Evolutionary conservation across 371 early-diverging fungal species (phyloP).

Genomic region (Apophysomyces sp.): DNA sequence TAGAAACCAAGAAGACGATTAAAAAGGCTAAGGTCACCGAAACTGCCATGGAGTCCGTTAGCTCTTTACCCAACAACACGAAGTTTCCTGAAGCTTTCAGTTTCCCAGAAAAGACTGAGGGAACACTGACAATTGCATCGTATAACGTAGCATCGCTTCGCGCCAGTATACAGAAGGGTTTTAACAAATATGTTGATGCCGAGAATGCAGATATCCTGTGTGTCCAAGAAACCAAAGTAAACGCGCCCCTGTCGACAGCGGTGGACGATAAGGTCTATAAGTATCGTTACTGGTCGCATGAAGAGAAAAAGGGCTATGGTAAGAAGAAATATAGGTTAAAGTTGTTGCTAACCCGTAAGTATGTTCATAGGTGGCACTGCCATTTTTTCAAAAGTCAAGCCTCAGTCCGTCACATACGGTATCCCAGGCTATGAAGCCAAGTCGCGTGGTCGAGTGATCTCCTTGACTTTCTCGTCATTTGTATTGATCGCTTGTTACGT

Average conservation of each 20-base stretch:
- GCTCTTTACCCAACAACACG: constrained; percentile 59
- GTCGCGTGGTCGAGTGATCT: constrained; percentile 77
- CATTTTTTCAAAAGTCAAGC: constrained; percentile 78
- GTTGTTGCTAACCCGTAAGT: background rate
- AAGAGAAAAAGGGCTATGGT: constrained; percentile 83
- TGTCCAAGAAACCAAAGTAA: constrained; percentile 86
- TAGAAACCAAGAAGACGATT: background rate
- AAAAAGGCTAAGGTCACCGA: constrained; percentile 14
- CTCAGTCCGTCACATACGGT: constrained; percentile 64
- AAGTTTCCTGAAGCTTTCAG: constrained; percentile 58
- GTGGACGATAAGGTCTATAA: constrained; percentile 66
- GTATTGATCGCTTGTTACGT: constrained; percentile 79
- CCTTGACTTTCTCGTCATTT: constrained; percentile 65
- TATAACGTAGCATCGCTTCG: constrained; percentile 82
- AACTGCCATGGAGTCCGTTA: constrained; percentile 36
- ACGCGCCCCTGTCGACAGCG: constrained; percentile 44
- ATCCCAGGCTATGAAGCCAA: constrained; percentile 51
- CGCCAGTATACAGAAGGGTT: constrained; percentile 80
- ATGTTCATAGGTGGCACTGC: constrained; percentile 65
- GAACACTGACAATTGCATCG: constrained; percentile 70
- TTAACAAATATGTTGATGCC: constrained; percentile 70
- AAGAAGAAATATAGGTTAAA: background rate
- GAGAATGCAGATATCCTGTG: constrained; percentile 87
- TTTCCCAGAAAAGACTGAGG: constrained; percentile 47
- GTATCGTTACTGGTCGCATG: constrained; percentile 68